Conservation (phyloP, 257 asterid species). For the Salvia hispanica region DNA sequence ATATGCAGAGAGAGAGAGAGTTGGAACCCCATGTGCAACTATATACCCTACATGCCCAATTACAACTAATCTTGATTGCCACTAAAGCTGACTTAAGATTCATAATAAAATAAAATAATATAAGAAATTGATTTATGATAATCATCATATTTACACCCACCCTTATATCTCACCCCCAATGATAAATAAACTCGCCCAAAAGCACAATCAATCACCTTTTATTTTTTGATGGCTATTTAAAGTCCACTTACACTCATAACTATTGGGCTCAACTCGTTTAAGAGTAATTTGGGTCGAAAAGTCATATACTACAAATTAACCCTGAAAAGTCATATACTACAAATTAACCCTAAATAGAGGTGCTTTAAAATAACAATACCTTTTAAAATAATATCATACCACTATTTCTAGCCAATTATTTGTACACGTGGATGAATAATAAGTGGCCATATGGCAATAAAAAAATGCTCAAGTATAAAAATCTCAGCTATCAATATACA, state of each 20-base stretch:
- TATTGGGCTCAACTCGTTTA: not conserved
- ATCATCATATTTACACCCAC: not conserved
- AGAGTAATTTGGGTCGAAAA: not conserved
- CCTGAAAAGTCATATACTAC: too few relatives aligned
- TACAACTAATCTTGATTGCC: slow-evolving; percentile 24
- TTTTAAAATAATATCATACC: too few relatives aligned
- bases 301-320: too few relatives aligned
- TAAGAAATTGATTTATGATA: not conserved
- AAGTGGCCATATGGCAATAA: too few relatives aligned
- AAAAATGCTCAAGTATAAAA: too few relatives aligned
- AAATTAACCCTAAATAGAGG: too few relatives aligned
- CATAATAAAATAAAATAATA: not conserved
- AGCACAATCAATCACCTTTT: not conserved
- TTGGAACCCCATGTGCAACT: slow-evolving; percentile 30
- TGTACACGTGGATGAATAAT: too few relatives aligned
- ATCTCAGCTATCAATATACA: too few relatives aligned
- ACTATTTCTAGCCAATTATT: too few relatives aligned
- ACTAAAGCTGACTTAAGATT: slow-evolving; percentile 18
- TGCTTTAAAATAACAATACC: too few relatives aligned
- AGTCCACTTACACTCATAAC: not conserved
- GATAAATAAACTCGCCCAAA: not conserved
- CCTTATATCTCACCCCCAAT: not conserved
- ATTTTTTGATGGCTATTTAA: not conserved
- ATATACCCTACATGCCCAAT: slow-evolving; percentile 13
- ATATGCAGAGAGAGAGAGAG: not conserved